Percentiles rank a stretch among this genome's conserved stretches.
These are phyloP conservation scores for Citrus cavaleriei DNA, from an alignment of 345 rosid genomes.

Conservation along the genomic window DNA sequence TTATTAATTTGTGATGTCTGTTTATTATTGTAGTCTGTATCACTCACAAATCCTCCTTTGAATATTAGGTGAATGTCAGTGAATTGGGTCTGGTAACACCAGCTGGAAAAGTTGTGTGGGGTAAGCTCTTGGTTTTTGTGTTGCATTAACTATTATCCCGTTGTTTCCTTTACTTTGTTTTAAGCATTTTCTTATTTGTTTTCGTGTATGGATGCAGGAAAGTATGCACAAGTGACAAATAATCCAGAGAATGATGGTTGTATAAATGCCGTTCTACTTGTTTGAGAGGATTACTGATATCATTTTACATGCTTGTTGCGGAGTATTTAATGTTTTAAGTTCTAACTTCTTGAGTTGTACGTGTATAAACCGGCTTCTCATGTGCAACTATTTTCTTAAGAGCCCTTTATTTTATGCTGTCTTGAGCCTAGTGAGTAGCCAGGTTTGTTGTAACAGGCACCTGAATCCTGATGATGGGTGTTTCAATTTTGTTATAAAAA, in stretches of 20 bases:
- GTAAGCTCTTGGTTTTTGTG: slow-evolving; percentile 34
- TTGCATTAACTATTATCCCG: not conserved
- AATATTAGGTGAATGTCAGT: slow-evolving; percentile 83
- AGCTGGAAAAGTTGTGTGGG: slow-evolving; percentile 91
- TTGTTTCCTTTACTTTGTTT: not conserved
- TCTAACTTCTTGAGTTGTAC: not conserved
- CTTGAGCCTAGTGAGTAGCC: not conserved
- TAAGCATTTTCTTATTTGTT: not conserved
- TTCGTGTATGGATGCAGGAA: slow-evolving; percentile 48
- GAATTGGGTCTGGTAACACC: slow-evolving; percentile 95
- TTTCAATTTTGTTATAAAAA: not conserved
- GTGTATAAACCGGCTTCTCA: not conserved
- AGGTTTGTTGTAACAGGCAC: not conserved
- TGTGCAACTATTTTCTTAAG: not conserved
- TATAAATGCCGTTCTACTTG: slow-evolving; percentile 82
- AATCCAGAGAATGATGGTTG: slow-evolving; percentile 94
- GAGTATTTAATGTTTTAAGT: not conserved
- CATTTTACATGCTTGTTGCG: not conserved
- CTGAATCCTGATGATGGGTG: not conserved
- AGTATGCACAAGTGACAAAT: slow-evolving; percentile 93
- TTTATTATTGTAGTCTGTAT: not conserved
- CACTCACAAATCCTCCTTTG: not conserved
- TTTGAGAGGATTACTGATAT: slow-evolving; percentile 31
- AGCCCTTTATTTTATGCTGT: not conserved
- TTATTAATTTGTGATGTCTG: not conserved